Conservation (phyloP, 139 green algal species). For the Pseudopediastrum boryanum region DNA sequence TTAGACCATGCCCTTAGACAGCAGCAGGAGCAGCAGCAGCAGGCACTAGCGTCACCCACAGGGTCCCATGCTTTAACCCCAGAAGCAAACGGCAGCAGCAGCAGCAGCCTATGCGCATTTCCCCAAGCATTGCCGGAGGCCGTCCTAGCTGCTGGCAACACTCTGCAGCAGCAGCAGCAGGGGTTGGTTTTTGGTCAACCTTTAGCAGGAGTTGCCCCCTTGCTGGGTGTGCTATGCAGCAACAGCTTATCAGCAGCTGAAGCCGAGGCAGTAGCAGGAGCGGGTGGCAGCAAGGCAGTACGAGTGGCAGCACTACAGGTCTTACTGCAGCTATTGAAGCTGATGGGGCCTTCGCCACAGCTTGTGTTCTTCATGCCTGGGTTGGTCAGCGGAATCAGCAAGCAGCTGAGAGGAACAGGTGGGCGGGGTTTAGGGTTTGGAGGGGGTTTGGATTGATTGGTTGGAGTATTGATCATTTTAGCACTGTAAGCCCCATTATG, state of each 20-base stretch:
- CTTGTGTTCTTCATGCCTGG: conserved; percentile 78
- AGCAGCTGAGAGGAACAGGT: conserved; percentile 55
- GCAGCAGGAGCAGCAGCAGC: background rate
- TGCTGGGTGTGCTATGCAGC: conserved; percentile 61
- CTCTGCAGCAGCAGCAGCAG: conserved; percentile 4
- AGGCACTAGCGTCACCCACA: too few relatives aligned
- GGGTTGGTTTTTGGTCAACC: background rate
- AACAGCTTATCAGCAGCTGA: conserved; percentile 50
- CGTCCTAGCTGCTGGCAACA: background rate
- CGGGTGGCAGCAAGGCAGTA: conserved; percentile 64
- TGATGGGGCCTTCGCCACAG: background rate
- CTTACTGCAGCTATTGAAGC: conserved; percentile 44
- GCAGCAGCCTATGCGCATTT: background rate
- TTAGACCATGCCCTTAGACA: too few relatives aligned
- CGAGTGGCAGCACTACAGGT: conserved; percentile 46
- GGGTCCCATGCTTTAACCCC: too few relatives aligned
- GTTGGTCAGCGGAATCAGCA: conserved; percentile 57
- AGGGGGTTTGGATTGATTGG: too few relatives aligned
- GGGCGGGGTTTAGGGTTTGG: too few relatives aligned
- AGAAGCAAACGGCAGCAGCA: background rate
- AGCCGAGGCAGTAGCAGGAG: conserved; percentile 46
- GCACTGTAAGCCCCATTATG: too few relatives aligned
- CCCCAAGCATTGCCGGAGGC: too few relatives aligned
- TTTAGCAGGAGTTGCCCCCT: conserved; percentile 5
- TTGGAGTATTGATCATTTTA: too few relatives aligned